Percentiles rank a stretch among this genome's conserved stretches.
phyloP scores from a whole-genome alignment of 148 eudicot species.

The Rhododendron molle region DNA sequence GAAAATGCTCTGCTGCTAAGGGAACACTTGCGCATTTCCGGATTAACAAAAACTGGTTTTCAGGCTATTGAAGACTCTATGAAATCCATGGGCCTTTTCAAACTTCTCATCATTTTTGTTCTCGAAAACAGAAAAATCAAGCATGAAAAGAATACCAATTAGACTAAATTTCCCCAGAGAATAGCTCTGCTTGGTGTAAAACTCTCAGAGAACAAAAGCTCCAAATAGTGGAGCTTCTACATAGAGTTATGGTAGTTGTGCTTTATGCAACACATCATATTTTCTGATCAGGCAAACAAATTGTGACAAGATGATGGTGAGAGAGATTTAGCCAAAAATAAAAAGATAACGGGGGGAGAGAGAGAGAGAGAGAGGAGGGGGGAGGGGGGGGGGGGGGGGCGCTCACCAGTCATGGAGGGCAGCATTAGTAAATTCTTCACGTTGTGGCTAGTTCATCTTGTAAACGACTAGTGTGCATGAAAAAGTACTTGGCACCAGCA shows the following conservation, averaged over 20 bases:
- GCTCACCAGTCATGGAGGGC: not conserved
- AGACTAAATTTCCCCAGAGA: not conserved
- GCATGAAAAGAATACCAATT: not conserved
- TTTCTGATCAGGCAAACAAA: not conserved
- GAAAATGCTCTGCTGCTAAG: not conserved
- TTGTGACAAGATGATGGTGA: not conserved
- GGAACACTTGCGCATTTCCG: not conserved
- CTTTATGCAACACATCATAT: not conserved
- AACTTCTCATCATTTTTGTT: not conserved
- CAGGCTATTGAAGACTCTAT: not conserved
- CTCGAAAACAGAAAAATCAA: not conserved
- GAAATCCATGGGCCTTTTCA: not conserved
- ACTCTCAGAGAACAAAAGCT: not conserved
- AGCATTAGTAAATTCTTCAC: not conserved
- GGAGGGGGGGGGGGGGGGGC: not conserved
- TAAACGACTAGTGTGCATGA: slow-evolving; percentile 12
- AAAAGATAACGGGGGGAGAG: not conserved
- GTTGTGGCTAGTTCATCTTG: slow-evolving; percentile 12
- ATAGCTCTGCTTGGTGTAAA: not conserved
- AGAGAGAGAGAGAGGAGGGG: not conserved
- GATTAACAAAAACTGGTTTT: not conserved
- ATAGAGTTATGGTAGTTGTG: not conserved
- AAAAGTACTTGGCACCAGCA: slow-evolving; percentile 32
- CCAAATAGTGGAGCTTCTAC: not conserved
- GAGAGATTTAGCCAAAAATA: not conserved